Base-by-base conservation (phyloP, 495 filamentous ascomycete genomes). In the Penicillium alfredii region DNA sequence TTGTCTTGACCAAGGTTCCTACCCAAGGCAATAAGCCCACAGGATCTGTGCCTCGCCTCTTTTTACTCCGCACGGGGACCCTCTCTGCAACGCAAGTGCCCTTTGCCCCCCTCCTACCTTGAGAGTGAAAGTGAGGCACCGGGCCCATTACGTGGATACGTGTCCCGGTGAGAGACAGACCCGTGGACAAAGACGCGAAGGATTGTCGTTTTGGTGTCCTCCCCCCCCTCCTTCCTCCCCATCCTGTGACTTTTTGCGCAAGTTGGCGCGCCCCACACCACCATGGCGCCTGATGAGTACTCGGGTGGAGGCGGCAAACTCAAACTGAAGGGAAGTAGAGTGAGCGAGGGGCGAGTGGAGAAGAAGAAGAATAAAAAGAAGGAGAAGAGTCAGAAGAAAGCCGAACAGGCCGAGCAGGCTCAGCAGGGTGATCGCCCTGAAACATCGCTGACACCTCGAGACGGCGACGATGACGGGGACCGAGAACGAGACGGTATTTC, bases 301-400 rank as follows among this genome's bases (percentile, higher is more conserved):
- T 66, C 80, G 30, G 64, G 72, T 43, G 72, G 74, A 38, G 74
- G 78, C 37, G 82, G 81, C 41, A 76, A 77, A 16, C 78, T 93
- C 27, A 88, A 86, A 54, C 76, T 94, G 28, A 94, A 94, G 64
- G 84, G 86, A 49, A 67, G 60, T 8, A 76, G 76, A 51, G 70
- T 77, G 44, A 67, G 66, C 43, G 60, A 62, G 39, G 56, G 62
- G 33, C 61, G 70, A 43, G 56, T 73, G 46, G 57, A 73, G 47
- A 71, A 78, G 53, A 68, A 78, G 49, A 78, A 75, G 51, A 76
- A 72, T 54, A 78, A 78, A 49, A 84, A 81, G 60, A 78, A 77
- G 49, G 72, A 74, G 56, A 74, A 56, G 35, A 24, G 44, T 22
- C 45, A 58, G 33, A 29, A 59, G 24, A 41, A 47, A 15, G 20